These are phyloP conservation scores for Alternaria gansuensis DNA, from an alignment of 2,329 filamentous ascomycete species.

Conservation along the genomic window DNA sequence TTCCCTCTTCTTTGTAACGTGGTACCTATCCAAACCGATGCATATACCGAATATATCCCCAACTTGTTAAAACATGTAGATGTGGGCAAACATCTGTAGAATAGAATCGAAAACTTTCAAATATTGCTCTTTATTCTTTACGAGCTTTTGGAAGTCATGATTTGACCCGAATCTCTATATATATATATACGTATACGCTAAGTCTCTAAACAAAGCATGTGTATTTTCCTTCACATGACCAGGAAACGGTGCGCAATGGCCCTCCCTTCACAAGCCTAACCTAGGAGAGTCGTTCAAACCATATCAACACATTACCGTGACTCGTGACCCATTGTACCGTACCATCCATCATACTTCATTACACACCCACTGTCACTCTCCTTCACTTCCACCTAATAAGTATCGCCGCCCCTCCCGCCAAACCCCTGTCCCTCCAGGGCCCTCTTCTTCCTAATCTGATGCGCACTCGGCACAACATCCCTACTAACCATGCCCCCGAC, in stretches of 20 bases:
- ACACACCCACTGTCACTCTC: neutral
- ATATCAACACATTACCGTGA: conserved; percentile 6
- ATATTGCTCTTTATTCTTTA: too few species aligned
- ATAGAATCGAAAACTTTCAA: too few species aligned
- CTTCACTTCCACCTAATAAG: conserved; percentile 5
- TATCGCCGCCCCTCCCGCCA: conserved; percentile 17
- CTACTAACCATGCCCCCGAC: neutral
- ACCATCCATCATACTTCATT: conserved; percentile 6
- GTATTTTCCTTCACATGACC: neutral
- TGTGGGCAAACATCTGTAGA: too few species aligned
- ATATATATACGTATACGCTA: too few species aligned
- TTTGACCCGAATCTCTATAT: too few species aligned
- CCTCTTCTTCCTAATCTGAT: conserved; percentile 3
- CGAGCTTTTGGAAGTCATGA: too few species aligned
- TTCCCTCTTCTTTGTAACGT: too few species aligned
- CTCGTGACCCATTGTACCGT: neutral
- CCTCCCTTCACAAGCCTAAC: neutral
- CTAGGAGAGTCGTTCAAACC: conserved; percentile 3
- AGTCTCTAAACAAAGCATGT: neutral
- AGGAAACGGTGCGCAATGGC: neutral
- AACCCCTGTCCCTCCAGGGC: conserved; percentile 4
- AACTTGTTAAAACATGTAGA: too few species aligned
- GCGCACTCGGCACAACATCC: neutral
- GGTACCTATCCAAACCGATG: too few species aligned
- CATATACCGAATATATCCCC: too few species aligned